Conservation (phyloP, 164 flowering plant genomes). For the Vitis amurensis region DNA sequence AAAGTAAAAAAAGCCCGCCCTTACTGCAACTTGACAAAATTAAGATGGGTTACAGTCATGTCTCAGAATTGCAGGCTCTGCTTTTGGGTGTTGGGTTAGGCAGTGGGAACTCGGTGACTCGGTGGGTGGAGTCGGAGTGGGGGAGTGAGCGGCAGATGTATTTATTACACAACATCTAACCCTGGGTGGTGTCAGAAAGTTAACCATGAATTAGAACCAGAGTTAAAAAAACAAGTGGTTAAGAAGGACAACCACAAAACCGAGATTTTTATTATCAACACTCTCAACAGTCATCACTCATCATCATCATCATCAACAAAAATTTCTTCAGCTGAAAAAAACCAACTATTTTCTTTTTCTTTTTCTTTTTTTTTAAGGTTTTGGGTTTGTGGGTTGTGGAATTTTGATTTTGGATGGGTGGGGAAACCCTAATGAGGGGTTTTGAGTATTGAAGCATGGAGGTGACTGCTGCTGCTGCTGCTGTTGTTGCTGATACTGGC, state of each 20-base stretch:
- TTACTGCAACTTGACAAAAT: slow-evolving; percentile 22
- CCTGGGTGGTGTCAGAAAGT: slow-evolving; percentile 25
- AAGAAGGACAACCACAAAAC: slow-evolving; percentile 48
- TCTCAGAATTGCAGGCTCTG: slow-evolving; percentile 9
- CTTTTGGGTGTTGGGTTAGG: neutral
- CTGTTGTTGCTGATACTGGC: too few relatives aligned
- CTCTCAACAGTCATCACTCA: slow-evolving; percentile 39
- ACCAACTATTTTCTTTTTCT: too few relatives aligned
- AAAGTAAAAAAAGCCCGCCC: too few relatives aligned
- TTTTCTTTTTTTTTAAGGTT: too few relatives aligned
- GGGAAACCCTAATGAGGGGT: too few relatives aligned
- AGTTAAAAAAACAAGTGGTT: slow-evolving; percentile 43
- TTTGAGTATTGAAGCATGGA: slow-evolving; percentile 34
- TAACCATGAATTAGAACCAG: slow-evolving; percentile 45
- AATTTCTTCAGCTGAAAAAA: too few relatives aligned
- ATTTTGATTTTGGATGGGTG: too few relatives aligned
- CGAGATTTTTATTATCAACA: slow-evolving; percentile 43
- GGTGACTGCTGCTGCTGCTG: slow-evolving; percentile 9
- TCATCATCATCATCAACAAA: slow-evolving; percentile 5
- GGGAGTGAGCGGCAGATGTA: neutral
- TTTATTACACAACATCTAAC: slow-evolving; percentile 23
- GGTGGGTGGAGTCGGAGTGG: too few relatives aligned
- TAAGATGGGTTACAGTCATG: slow-evolving; percentile 21
- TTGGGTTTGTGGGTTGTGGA: too few relatives aligned
- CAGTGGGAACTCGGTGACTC: too few relatives aligned